These are phyloP conservation scores for Posidonia oceanica DNA, from an alignment of 116 monocot genomes.

Conservation along the genomic window DNA sequence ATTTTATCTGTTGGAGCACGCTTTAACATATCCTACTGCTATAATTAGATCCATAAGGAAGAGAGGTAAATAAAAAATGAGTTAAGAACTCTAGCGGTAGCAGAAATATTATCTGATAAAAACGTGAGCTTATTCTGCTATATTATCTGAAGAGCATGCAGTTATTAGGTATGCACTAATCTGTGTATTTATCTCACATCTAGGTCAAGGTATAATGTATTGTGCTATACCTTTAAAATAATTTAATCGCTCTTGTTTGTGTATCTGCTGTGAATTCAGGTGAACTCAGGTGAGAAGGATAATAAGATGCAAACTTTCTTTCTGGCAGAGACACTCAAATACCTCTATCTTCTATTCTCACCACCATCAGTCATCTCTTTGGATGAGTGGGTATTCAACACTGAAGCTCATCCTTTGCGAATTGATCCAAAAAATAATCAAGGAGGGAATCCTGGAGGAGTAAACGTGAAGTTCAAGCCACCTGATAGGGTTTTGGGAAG, in stretches of 20 bases:
- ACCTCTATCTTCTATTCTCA: slow-evolving; percentile 93
- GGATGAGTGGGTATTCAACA: slow-evolving; percentile 99
- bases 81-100: no score
- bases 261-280: slow-evolving; percentile 24
- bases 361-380: slow-evolving; percentile 87
- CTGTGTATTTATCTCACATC: not conserved
- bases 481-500: slow-evolving; percentile 3
- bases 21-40: no score
- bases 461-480: not conserved
- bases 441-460: not conserved
- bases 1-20: no score
- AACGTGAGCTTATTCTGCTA: no score
- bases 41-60: no score
- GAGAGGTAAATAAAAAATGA: no score
- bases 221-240: not conserved
- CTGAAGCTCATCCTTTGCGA: slow-evolving; percentile 90
- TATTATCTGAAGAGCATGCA: no score
- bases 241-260: not conserved
- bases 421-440: slow-evolving; percentile 28
- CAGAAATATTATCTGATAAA: no score
- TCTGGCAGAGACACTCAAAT: slow-evolving; percentile 91
- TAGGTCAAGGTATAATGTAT: not conserved
- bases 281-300: slow-evolving; percentile 71
- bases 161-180: not conserved
- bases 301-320: slow-evolving; percentile 98